phyloP scores from a whole-genome alignment of 306 rosid species.

The Cucumis sativus region Cucumber_9930_V3 NC_026661.2:21074501-21075000 shows the following conservation, averaged over 20 bases:
- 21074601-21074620: too few species aligned
- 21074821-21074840: not conserved
- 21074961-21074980: too few species aligned
- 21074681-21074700: not conserved
- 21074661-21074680: not conserved
- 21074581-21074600: too few species aligned
- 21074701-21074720: not conserved
- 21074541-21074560: not conserved
- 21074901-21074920: too few species aligned
- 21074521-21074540: not conserved
- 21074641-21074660: not conserved
- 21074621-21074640: too few species aligned
- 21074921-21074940: too few species aligned
- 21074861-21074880: too few species aligned
- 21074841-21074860: not conserved
- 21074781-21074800: not conserved
- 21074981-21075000: too few species aligned
- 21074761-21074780: not conserved
- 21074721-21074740: not conserved
- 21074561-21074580: too few species aligned
- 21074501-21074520: not conserved
- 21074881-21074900: too few species aligned
- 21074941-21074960: too few species aligned
- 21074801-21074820: not conserved
- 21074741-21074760: not conserved